Percentiles rank a stretch among this genome's conserved stretches.
Conservation (phyloP, 2,329 filamentous ascomycete genomes). For the Diaporthe velutina region DNA sequence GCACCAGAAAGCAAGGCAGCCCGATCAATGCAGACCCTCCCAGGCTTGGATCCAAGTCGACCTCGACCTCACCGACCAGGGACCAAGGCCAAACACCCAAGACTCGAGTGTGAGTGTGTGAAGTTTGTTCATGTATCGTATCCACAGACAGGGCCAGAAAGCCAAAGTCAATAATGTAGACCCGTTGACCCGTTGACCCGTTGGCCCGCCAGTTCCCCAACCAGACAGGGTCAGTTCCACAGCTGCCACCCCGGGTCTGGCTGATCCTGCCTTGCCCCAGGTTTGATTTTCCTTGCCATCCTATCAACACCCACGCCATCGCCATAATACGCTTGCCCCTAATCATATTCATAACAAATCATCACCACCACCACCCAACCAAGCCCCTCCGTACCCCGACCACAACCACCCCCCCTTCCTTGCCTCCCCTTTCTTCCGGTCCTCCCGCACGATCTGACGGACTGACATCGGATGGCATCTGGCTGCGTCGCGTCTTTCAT, state of each 20-base stretch:
- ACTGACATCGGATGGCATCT: conserved; percentile 21
- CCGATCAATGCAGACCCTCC: conserved; percentile 16
- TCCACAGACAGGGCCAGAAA: background rate
- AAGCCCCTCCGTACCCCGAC: background rate
- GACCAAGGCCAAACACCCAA: background rate
- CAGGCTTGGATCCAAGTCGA: background rate
- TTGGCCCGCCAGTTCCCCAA: background rate
- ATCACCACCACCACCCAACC: background rate
- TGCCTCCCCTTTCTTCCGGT: conserved; percentile 3
- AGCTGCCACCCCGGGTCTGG: background rate
- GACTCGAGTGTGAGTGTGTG: background rate
- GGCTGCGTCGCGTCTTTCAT: background rate
- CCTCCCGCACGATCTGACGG: conserved; percentile 10
- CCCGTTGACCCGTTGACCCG: background rate
- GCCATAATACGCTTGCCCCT: background rate
- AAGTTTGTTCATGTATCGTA: background rate
- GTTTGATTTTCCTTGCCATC: conserved; percentile 26
- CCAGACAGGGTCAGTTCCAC: background rate
- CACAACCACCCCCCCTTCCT: background rate
- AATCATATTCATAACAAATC: conserved; percentile 6
- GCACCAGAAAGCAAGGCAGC: background rate
- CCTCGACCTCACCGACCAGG: background rate
- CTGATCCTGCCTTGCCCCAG: conserved; percentile 5
- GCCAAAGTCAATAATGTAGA: background rate
- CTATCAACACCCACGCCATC: background rate